phyloP scores from a whole-genome alignment of 1,139 yeast genomes.

The Kodamaea anthophila region DNA sequence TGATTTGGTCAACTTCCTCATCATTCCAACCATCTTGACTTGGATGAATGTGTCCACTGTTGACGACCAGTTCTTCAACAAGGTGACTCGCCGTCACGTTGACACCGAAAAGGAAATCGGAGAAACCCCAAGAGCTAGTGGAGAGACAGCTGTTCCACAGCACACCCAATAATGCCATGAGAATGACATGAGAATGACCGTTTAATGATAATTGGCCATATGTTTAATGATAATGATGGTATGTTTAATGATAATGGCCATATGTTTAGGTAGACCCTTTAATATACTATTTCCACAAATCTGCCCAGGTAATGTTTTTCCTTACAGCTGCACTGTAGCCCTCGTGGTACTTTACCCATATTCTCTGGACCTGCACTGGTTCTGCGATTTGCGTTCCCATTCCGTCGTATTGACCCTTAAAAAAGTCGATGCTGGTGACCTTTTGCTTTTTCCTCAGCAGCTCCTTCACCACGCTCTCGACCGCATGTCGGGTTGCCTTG shows the following conservation, averaged over 20 bases:
- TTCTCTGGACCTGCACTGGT: slow-evolving; percentile 29
- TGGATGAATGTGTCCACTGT: slow-evolving; percentile 23
- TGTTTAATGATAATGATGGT: no score
- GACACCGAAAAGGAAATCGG: slow-evolving; percentile 18
- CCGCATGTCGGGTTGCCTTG: slow-evolving; percentile 9
- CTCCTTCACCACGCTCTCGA: slow-evolving; percentile 7
- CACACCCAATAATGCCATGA: no score
- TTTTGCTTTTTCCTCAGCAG: slow-evolving; percentile 18
- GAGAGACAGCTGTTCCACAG: slow-evolving; percentile 15
- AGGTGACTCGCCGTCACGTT: slow-evolving; percentile 6
- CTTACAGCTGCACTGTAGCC: slow-evolving; percentile 94
- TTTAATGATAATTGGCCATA: no score
- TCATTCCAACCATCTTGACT: slow-evolving; percentile 37
- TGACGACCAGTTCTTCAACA: slow-evolving; percentile 27
- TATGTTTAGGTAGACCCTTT: no score
- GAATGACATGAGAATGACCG: no score
- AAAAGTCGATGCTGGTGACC: slow-evolving; percentile 33
- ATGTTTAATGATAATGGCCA: no score
- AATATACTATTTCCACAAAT: slow-evolving; percentile 50
- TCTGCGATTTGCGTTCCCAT: slow-evolving; percentile 16
- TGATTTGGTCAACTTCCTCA: slow-evolving; percentile 42
- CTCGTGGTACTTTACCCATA: slow-evolving; percentile 91
- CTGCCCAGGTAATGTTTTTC: slow-evolving; percentile 76
- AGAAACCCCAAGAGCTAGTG: slow-evolving; percentile 17
- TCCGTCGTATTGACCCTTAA: slow-evolving; percentile 34